These are phyloP conservation scores for Eimeria sp. DNA, from an alignment of 169 alveolate genomes.

Conservation along the genomic window DNA sequence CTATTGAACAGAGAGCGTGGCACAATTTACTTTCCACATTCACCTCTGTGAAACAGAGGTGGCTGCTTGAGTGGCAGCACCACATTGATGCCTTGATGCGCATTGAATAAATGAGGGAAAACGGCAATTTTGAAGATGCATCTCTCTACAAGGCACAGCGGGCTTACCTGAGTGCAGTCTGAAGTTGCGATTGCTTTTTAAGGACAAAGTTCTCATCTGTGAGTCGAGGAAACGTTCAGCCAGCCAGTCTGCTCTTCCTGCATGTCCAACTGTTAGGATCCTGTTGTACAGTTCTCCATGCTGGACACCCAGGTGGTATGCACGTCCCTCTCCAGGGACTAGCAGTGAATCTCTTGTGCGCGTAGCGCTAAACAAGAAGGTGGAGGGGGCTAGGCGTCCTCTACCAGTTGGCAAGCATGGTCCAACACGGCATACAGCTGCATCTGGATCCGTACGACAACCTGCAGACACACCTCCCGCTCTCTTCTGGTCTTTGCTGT, in stretches of 20 bases:
- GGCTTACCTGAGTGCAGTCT: slow-evolving; percentile 81
- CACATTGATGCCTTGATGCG: too few relatives aligned
- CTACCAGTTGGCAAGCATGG: slow-evolving; percentile 14
- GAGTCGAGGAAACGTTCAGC: slow-evolving; percentile 82
- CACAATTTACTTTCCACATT: neutral
- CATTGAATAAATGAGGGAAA: too few relatives aligned
- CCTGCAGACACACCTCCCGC: neutral
- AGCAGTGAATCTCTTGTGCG: slow-evolving; percentile 77
- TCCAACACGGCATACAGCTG: neutral
- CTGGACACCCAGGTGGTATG: slow-evolving; percentile 82
- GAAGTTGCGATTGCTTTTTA: slow-evolving; percentile 77
- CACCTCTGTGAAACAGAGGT: neutral
- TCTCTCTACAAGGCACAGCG: neutral
- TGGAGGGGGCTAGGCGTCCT: slow-evolving; percentile 33
- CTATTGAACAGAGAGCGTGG: neutral
- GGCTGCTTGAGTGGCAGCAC: too few relatives aligned
- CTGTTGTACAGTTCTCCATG: slow-evolving; percentile 81
- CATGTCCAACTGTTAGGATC: slow-evolving; percentile 82
- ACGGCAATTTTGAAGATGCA: neutral
- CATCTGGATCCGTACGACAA: neutral
- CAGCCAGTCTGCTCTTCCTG: slow-evolving; percentile 82
- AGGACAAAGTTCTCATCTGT: slow-evolving; percentile 65
- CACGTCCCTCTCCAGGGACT: slow-evolving; percentile 83
- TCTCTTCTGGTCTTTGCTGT: neutral
- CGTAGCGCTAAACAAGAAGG: slow-evolving; percentile 44